Evolutionary conservation across 352 stramenopile genomes (phyloP).

Genomic region (Phytophthora pseudosyringae): DNA sequence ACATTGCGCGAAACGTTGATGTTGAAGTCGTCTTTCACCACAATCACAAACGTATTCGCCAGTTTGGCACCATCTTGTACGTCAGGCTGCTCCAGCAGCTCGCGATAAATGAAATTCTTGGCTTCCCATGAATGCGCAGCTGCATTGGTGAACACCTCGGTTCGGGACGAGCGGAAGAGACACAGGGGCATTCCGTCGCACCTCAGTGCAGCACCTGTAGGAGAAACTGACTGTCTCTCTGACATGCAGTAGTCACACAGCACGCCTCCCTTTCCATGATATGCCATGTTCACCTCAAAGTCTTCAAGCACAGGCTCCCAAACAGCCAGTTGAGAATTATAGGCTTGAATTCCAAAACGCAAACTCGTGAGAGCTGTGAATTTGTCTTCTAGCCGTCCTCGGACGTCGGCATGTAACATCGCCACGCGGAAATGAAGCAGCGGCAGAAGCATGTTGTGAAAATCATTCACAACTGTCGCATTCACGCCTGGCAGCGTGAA

Average conservation of each 20-base stretch:
- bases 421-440: conserved; percentile 78
- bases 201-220: conserved; percentile 54
- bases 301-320: conserved; percentile 88
- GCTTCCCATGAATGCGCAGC: conserved; percentile 71
- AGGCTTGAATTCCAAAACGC: conserved; percentile 78
- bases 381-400: conserved; percentile 65
- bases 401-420: conserved; percentile 72
- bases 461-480: conserved; percentile 86
- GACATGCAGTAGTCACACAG: conserved; percentile 86
- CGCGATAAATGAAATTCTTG: conserved; percentile 87
- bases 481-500: conserved; percentile 80
- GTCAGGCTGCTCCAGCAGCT: conserved; percentile 66
- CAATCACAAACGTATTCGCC: conserved; percentile 73
- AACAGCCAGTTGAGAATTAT: conserved; percentile 87
- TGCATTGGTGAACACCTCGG: conserved; percentile 70
- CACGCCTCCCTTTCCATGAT: conserved; percentile 68
- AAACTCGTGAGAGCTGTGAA: conserved; percentile 69
- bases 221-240: conserved; percentile 64
- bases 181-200: conserved; percentile 81
- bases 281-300: conserved; percentile 81
- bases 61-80: conserved; percentile 60
- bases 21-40: conserved; percentile 84
- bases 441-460: conserved; percentile 88
- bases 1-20: conserved; percentile 85
- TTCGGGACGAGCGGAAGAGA: conserved; percentile 70